phyloP scores from a whole-genome alignment of 768 basidiomycete species.

The Cyathus striatus region DNA sequence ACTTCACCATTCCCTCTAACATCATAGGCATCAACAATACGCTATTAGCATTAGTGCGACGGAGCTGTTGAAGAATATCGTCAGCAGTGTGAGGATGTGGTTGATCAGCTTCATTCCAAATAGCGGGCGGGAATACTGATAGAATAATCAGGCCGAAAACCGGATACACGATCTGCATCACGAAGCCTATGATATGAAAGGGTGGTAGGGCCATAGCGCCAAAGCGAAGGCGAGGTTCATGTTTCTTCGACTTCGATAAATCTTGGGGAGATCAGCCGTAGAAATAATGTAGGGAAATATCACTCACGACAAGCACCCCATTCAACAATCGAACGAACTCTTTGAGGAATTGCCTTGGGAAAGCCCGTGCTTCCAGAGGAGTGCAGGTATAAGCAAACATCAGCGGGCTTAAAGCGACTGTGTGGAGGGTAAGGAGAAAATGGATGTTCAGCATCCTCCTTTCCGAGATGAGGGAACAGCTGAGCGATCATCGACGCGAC shows the following conservation, averaged over 20 bases:
- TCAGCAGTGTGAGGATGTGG: constrained; percentile 34
- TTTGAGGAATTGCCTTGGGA: constrained; percentile 35
- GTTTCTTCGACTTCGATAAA: too few species aligned
- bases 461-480: constrained; percentile 36
- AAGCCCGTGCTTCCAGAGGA: constrained; percentile 48
- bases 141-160: constrained; percentile 18
- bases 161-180: constrained; percentile 21
- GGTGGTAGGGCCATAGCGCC: constrained; percentile 27
- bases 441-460: constrained; percentile 20
- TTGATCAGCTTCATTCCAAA: constrained; percentile 10
- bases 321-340: constrained; percentile 19
- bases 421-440: constrained; percentile 21
- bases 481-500: constrained; percentile 23
- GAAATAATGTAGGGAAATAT: too few species aligned
- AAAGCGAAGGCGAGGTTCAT: constrained; percentile 10
- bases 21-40: constrained; percentile 30
- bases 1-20: constrained; percentile 20
- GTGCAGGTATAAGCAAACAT: constrained; percentile 32
- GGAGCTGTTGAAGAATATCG: constrained; percentile 27
- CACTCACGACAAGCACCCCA: constrained; percentile 17
- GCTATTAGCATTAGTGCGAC: constrained; percentile 15
- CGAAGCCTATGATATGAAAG: constrained; percentile 31
- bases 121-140: constrained; percentile 26
- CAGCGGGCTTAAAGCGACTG: constrained; percentile 8
- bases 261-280: too few species aligned